Conservation (phyloP, 1,139 yeast species). For the Diutina rugosa region DNA sequence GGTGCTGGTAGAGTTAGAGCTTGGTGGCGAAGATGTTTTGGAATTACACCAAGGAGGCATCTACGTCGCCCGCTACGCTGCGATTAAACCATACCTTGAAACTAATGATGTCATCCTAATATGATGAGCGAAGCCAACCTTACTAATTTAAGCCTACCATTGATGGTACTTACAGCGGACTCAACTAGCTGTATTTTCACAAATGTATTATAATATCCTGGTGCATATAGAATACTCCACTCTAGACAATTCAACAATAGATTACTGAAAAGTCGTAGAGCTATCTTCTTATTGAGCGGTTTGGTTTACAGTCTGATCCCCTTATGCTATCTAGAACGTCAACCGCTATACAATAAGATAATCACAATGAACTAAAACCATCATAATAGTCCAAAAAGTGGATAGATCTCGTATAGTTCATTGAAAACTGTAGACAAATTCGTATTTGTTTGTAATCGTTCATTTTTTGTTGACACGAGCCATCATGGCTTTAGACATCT, state of each 20-base stretch:
- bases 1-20: conserved; percentile 11
- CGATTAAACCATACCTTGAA: conserved; percentile 26
- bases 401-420: too few species aligned
- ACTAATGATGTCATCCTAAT: conserved; percentile 32
- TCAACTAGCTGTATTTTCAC: too few species aligned
- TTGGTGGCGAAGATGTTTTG: conserved; percentile 32
- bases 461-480: neutral
- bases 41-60: conserved; percentile 57
- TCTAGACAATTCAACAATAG: neutral
- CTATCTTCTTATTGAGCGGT: too few species aligned
- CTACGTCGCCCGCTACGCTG: conserved; percentile 60
- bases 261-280: too few species aligned
- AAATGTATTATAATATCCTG: neutral
- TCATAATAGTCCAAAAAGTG: too few species aligned
- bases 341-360: too few species aligned
- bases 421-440: too few species aligned
- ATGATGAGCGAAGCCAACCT: neutral
- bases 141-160: neutral
- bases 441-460: neutral
- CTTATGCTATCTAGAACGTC: too few species aligned
- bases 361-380: too few species aligned
- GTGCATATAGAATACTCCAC: neutral
- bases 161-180: too few species aligned
- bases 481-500: neutral
- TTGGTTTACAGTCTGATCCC: too few species aligned